Evolutionary conservation across 805 yeast genomes (phyloP).

Genomic region (Candida montana): DNA sequence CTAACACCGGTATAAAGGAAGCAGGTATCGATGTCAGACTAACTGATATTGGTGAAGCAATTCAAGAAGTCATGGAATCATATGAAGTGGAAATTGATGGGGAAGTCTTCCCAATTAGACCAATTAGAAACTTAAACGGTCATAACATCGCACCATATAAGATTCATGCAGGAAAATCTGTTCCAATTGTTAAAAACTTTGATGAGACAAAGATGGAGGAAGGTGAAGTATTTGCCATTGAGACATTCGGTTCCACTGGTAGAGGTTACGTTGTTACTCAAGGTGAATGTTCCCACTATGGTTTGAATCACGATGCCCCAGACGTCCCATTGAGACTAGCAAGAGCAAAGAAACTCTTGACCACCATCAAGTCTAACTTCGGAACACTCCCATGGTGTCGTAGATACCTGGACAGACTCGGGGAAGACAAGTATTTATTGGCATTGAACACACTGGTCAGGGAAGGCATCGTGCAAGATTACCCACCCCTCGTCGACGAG

Average conservation of each 20-base stretch:
- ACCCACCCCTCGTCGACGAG: conserved; percentile 85
- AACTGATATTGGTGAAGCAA: conserved; percentile 92
- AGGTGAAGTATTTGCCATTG: conserved; percentile 96
- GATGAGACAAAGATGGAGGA: conserved; percentile 98
- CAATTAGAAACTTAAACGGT: conserved; percentile 90
- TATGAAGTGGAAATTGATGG: conserved; percentile 91
- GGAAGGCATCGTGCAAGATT: conserved; percentile 85
- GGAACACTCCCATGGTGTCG: conserved; percentile 97
- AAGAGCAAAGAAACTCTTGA: conserved; percentile 64
- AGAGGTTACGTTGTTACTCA: conserved; percentile 78
- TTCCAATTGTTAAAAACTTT: conserved; percentile 91
- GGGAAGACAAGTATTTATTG: conserved; percentile 85
- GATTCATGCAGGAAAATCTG: conserved; percentile 94
- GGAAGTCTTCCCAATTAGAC: conserved; percentile 74
- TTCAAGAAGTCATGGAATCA: conserved; percentile 96
- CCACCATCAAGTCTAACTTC: conserved; percentile 70
- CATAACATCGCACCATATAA: conserved; percentile 81
- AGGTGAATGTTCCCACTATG: conserved; percentile 96
- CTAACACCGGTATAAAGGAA: conserved; percentile 86
- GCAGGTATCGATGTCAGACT: conserved; percentile 95
- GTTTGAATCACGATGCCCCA: conserved; percentile 47
- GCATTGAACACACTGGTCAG: conserved; percentile 83
- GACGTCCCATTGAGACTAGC: conserved; percentile 51
- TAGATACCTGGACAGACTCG: conserved; percentile 84
- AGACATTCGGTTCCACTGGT: conserved; percentile 97